Percentiles rank a stretch among this genome's conserved stretches.
Conservation (phyloP, 371 early-diverging fungal species). For the Mortierella sp. region DNA sequence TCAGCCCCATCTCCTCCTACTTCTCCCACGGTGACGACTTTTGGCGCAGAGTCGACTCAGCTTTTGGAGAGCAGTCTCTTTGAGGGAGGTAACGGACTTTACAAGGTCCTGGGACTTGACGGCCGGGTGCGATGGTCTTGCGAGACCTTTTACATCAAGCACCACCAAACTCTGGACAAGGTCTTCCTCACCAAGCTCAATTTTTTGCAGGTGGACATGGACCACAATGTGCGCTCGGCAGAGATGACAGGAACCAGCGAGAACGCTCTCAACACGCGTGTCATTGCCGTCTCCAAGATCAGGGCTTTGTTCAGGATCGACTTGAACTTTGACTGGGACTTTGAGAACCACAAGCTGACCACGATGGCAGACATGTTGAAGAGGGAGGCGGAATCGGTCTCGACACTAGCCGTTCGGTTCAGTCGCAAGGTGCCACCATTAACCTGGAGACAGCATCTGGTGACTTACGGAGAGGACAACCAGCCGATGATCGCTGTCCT, state of each 20-base stretch:
- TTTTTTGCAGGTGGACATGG: slow-evolving; percentile 18
- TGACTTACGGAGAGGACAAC: slow-evolving; percentile 4
- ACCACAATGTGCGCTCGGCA: slow-evolving; percentile 21
- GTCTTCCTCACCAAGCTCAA: slow-evolving; percentile 28
- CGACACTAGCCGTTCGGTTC: slow-evolving; percentile 28
- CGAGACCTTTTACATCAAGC: slow-evolving; percentile 18
- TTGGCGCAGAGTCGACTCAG: neutral
- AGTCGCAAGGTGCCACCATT: slow-evolving; percentile 25
- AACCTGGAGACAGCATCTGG: slow-evolving; percentile 25
- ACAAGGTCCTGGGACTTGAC: neutral
- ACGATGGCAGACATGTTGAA: slow-evolving; percentile 11
- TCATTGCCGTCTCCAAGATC: slow-evolving; percentile 30
- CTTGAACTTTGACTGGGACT: slow-evolving; percentile 41
- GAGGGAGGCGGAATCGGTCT: slow-evolving; percentile 19
- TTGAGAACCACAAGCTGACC: slow-evolving; percentile 19
- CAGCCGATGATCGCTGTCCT: slow-evolving; percentile 42
- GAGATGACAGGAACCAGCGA: slow-evolving; percentile 11
- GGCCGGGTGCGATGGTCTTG: slow-evolving; percentile 42
- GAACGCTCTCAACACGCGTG: slow-evolving; percentile 18
- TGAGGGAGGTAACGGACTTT: slow-evolving; percentile 38
- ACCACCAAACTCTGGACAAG: slow-evolving; percentile 25
- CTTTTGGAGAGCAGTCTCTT: slow-evolving; percentile 9
- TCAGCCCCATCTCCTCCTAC: neutral
- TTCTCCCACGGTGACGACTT: neutral
- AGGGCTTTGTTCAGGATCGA: slow-evolving; percentile 35